Evolutionary conservation across 1,284 basidiomycete species (phyloP), one percentile per base, ranked within the genome.

Genomic region (Meripilus lineatus): DNA sequence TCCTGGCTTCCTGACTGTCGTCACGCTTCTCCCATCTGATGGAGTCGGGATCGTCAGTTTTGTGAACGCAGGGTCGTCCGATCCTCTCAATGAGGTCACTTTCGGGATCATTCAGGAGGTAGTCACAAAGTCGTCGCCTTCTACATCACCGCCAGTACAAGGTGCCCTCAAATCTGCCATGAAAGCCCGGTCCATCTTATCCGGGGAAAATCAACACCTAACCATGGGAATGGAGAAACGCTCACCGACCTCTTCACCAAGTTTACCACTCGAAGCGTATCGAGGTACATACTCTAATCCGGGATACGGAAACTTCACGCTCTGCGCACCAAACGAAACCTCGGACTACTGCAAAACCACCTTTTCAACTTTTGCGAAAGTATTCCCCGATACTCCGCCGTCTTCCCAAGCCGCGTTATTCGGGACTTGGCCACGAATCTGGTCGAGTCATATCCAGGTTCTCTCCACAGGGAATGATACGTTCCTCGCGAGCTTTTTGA

Each of bases 1-100:
- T 14, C 67, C 68, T 5, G 74, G 72, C 0, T 71, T 67, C 52
- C 65, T 66, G 26, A 67, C 65, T 0, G 57, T 64, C 28, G 62
- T 71, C 14, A 52, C 48, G 0, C 54, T 62, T 38, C 40, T 59
- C 14, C 55, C 58, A 8, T 5, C 28, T 11, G 64, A 68, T 35
- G 64, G 64, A 20, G 50, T 75, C 3, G 73, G 65, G 2, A 55
- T 72, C n/a, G 61, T 72, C 14, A 53, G 63, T 0, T 59, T 76
- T 1, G 65, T 67, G 4, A 75, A 76, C 46, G 62, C 60, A 36
- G 65, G 64, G 2, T 30, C 41, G 4, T 55, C 52, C 10, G 54
- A 70, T 15, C 35, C 61, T 4, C 59, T 65, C 28, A 52, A 57
- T 28, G 42, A 1, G 47, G 44, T 20, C 15, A 14, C 17, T 20